phyloP scores from a whole-genome alignment of 306 rosid genomes.

The Ammopiptanthus mongolicus region DNA sequence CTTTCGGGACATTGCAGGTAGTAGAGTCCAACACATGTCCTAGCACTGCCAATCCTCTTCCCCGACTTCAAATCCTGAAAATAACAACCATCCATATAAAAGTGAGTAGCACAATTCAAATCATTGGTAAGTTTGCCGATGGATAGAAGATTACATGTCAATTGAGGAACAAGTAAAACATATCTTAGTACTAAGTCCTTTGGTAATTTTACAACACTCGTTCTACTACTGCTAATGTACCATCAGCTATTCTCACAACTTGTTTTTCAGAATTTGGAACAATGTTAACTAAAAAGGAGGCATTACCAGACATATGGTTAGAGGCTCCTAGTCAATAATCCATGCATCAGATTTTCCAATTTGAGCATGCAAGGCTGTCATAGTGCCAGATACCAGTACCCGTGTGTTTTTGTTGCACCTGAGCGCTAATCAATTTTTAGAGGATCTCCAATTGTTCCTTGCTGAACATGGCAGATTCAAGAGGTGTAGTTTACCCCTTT shows the following conservation, averaged over 20 bases:
- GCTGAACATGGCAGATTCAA: too few species aligned
- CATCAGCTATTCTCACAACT: not conserved
- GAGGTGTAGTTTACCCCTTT: not conserved
- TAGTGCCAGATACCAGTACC: too few species aligned
- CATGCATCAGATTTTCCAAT: too few species aligned
- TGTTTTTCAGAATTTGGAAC: not conserved
- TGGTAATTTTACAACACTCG: not conserved
- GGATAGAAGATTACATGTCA: not conserved
- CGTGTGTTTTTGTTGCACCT: not conserved
- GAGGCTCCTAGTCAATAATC: too few species aligned
- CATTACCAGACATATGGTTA: too few species aligned
- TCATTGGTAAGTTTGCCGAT: not conserved
- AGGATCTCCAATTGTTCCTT: too few species aligned
- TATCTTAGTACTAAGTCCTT: not conserved
- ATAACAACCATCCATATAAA: not conserved
- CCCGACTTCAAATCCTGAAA: not conserved
- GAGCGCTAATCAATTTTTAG: not conserved
- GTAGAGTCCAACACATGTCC: not conserved
- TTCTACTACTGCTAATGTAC: not conserved
- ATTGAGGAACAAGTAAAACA: too few species aligned
- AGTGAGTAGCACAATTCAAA: not conserved
- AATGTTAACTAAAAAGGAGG: too few species aligned
- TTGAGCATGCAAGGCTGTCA: too few species aligned
- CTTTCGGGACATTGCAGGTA: not conserved
- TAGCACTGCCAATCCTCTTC: not conserved